Base-by-base conservation (phyloP, 139 green algal species). In the Coelastrella sp. region DNA sequence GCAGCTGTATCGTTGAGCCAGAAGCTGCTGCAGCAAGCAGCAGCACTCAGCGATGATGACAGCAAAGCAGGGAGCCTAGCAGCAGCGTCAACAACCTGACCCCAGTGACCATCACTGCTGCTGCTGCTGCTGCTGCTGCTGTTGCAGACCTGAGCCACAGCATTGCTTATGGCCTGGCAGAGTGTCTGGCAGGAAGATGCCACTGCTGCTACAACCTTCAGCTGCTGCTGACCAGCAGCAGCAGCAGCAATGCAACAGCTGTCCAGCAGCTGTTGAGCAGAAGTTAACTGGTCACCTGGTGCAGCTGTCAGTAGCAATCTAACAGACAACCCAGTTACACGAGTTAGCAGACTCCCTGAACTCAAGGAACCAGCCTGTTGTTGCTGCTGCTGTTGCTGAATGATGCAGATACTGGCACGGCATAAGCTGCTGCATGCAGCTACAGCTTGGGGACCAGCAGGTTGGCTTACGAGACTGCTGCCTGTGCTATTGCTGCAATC, bases 231-330 rank as follows among this genome's bases (percentile, higher is more conserved):
- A 59, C 9, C 37, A 51, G 67, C 68, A 57, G 38, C 37, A 68
- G 41, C 66, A 57, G 30, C 37, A 68, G 41, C 66, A 57, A 13
- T 9, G n/a, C 60, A 84, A 43, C 60, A 84, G 19, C 41, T 64
- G 27, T 60, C 78, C 3, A 76, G 34, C 37, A 67, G 41, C 83
- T 67, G n/a, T 53, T 80, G 73, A 34, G 43, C 45, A 30, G 82
- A 69, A 34, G 0, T 23, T 27, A 81, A 38, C 57, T 82, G 82
- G 21, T 40, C 35, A 17, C 79, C 78, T 13, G 78, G 60, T 32
- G 78, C 78, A 64, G 78, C 37, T 51, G 78, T 53, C 19, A 85
- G 69, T 77, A 89, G 74, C 25, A 85, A 30, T 60, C 78, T 60
- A 9, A 84, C n/a, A n/a, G n/a, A n/a, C n/a, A 17, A 2, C 37